Percentiles rank a stretch among this genome's conserved stretches.
phyloP scores from a whole-genome alignment of 164 flowering plant genomes.

The Warburgia ugandensis region DNA sequence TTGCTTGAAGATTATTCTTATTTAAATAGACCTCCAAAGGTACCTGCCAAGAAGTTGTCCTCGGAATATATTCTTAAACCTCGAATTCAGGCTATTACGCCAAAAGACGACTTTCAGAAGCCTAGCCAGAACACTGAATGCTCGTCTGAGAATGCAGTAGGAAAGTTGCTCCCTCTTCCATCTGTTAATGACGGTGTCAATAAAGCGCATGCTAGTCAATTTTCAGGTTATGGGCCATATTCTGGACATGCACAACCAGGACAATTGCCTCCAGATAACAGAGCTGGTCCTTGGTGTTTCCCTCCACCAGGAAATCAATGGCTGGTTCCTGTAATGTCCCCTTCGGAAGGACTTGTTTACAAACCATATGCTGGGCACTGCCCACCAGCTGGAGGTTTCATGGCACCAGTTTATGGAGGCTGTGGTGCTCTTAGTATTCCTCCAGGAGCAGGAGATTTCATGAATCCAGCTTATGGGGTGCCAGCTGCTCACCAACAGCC shows the following conservation, averaged over 20 bases:
- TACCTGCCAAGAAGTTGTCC: conserved; percentile 27
- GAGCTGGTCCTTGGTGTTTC: conserved; percentile 38
- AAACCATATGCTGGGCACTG: conserved; percentile 61
- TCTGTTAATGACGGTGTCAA: conserved; percentile 22
- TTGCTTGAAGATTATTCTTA: conserved; percentile 29
- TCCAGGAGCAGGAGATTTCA: conserved; percentile 25
- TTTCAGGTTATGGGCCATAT: conserved; percentile 16
- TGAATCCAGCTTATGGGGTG: conserved; percentile 33
- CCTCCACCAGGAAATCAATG: conserved; percentile 67
- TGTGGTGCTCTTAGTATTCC: conserved; percentile 22
- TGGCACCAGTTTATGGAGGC: conserved; percentile 40
- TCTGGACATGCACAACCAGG: conserved; percentile 15
- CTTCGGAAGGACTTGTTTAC: conserved; percentile 90
- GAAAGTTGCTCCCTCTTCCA: conserved; percentile 34
- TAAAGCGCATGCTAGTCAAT: conserved; percentile 19
- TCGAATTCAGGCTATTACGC: conserved; percentile 20
- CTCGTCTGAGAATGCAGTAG: conserved; percentile 40
- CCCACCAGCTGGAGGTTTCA: conserved; percentile 43
- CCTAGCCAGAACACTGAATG: conserved; percentile 27
- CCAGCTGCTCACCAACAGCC: conserved; percentile 35
- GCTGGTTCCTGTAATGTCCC: conserved; percentile 82
- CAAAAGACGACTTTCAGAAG: conserved; percentile 29
- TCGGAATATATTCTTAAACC: conserved; percentile 29
- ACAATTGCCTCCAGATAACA: conserved; percentile 22
- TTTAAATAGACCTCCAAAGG: conserved; percentile 23